Percentiles rank a stretch among this genome's conserved stretches.
Evolutionary conservation across 768 basidiomycete genomes (phyloP).

Genomic region (Collybia mongolica): DNA sequence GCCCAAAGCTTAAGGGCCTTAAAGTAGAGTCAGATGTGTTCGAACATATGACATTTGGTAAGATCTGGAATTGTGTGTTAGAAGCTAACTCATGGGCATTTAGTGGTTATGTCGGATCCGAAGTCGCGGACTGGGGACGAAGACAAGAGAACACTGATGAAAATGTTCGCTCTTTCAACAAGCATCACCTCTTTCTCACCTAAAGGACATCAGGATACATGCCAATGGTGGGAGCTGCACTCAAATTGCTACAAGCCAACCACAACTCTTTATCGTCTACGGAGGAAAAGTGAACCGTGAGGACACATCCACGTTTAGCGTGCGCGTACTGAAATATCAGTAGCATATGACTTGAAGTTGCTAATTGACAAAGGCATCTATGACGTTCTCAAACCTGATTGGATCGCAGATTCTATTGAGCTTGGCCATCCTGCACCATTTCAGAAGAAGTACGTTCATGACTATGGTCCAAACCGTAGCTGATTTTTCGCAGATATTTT

Average conservation of each 20-base stretch:
- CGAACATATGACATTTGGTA: slow-evolving; percentile 77
- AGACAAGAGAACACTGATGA: slow-evolving; percentile 69
- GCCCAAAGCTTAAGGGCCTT: slow-evolving; percentile 61
- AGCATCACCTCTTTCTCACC: neutral
- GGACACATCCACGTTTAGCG: slow-evolving; percentile 23
- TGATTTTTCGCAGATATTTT: slow-evolving; percentile 56
- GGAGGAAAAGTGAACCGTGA: slow-evolving; percentile 68
- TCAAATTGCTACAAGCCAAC: slow-evolving; percentile 57
- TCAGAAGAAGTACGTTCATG: slow-evolving; percentile 54
- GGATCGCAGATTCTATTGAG: slow-evolving; percentile 80
- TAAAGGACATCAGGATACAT: slow-evolving; percentile 50
- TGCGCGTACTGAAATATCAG: neutral
- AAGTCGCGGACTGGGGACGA: slow-evolving; percentile 64
- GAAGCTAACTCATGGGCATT: slow-evolving; percentile 3
- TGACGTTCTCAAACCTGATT: slow-evolving; percentile 77
- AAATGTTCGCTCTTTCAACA: slow-evolving; percentile 43
- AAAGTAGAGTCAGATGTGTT: slow-evolving; percentile 66
- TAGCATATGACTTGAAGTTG: slow-evolving; percentile 66
- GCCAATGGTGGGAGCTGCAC: slow-evolving; percentile 66
- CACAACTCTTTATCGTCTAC: slow-evolving; percentile 60
- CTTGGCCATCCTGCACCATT: slow-evolving; percentile 56
- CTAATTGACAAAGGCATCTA: slow-evolving; percentile 67
- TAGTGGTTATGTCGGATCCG: slow-evolving; percentile 77
- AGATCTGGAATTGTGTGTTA: slow-evolving; percentile 23
- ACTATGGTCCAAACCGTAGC: neutral